Conservation (phyloP, 2,329 filamentous ascomycete species). For the Pseudogymnoascus sp. region DNA sequence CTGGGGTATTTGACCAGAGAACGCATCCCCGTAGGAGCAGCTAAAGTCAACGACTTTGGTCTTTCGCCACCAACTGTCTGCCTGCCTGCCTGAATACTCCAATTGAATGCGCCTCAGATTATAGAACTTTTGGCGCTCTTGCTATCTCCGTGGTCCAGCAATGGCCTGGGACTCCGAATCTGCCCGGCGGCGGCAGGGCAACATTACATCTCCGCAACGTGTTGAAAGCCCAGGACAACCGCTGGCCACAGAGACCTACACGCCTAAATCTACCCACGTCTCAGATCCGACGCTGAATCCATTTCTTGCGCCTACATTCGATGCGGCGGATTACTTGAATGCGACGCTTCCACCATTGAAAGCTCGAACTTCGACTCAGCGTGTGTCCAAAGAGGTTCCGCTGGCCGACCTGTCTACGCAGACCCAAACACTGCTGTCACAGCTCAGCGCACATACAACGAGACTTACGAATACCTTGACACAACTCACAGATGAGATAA, state of each 20-base stretch:
- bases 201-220: constrained; percentile 18
- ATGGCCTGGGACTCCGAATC: constrained; percentile 24
- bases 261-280: constrained; percentile 48
- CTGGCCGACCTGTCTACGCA: constrained; percentile 72
- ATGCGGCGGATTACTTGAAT: constrained; percentile 81
- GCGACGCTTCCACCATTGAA: constrained; percentile 62
- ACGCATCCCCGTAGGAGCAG: background rate
- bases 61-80: background rate
- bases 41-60: constrained; percentile 4
- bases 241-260: constrained; percentile 16
- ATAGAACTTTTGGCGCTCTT: background rate
- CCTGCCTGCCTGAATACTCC: background rate
- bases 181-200: constrained; percentile 22
- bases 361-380: constrained; percentile 20
- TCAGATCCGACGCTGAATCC: constrained; percentile 65
- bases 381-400: constrained; percentile 37
- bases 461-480: constrained; percentile 75
- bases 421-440: constrained; percentile 75
- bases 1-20: background rate
- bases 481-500: constrained; percentile 87
- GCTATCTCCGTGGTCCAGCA: background rate
- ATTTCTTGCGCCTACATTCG: constrained; percentile 71
- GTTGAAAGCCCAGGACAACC: constrained; percentile 10
- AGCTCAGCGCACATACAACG: constrained; percentile 81
- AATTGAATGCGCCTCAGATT: background rate